Evolutionary conservation across 768 basidiomycete species (phyloP).

Genomic region (Lenzites betulinus): DNA sequence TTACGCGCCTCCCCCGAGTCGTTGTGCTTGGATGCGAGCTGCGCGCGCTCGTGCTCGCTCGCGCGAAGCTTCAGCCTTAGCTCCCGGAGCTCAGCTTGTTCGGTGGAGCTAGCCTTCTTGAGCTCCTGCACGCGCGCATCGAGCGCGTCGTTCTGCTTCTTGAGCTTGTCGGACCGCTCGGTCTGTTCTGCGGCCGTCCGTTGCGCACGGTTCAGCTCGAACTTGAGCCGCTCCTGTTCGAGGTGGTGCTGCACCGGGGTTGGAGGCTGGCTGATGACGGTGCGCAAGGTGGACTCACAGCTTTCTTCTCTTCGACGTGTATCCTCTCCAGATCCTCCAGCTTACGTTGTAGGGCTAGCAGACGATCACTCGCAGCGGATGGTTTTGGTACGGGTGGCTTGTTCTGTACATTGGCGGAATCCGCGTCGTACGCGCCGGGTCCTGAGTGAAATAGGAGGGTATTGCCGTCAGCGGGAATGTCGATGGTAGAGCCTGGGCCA

Average conservation of each 20-base stretch:
- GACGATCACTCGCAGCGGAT: constrained; percentile 42
- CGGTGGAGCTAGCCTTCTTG: constrained; percentile 48
- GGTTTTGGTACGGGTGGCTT: constrained; percentile 30
- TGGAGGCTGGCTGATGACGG: no score
- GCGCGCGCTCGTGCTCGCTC: constrained; percentile 57
- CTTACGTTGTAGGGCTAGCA: constrained; percentile 57
- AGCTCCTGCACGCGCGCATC: constrained; percentile 65
- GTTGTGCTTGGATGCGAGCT: constrained; percentile 51
- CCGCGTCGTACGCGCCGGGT: constrained; percentile 36
- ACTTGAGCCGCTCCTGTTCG: constrained; percentile 60
- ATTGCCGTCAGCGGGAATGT: background rate
- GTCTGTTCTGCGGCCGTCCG: constrained; percentile 50
- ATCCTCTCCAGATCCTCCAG: constrained; percentile 64
- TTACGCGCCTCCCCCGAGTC: constrained; percentile 55
- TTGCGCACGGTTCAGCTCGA: constrained; percentile 53
- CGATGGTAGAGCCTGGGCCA: no score
- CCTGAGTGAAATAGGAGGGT: constrained; percentile 28
- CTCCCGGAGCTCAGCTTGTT: constrained; percentile 66
- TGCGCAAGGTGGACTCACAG: constrained; percentile 42
- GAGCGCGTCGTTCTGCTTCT: constrained; percentile 58
- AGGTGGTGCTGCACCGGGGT: constrained; percentile 50
- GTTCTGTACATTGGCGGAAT: constrained; percentile 26
- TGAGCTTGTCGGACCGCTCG: constrained; percentile 61
- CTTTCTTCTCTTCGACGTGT: constrained; percentile 67
- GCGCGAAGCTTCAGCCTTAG: constrained; percentile 57